phyloP scores from a whole-genome alignment of 805 yeast genomes.

The Kodamaea kakaduensis region DNA sequence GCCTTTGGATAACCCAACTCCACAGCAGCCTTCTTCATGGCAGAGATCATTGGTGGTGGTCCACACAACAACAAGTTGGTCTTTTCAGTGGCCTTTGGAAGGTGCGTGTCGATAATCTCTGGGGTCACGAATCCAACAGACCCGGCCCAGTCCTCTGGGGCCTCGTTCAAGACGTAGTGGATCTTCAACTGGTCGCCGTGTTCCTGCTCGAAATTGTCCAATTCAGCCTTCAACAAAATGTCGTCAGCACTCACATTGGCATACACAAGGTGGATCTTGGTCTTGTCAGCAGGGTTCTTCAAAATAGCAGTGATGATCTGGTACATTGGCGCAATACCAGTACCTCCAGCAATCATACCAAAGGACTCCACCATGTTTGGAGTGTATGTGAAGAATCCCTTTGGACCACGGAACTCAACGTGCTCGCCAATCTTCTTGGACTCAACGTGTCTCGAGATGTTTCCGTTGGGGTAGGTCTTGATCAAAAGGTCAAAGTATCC shows the following conservation, averaged over 20 bases:
- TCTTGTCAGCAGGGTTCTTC: conserved; percentile 70
- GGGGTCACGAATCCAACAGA: conserved; percentile 76
- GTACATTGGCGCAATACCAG: conserved; percentile 95
- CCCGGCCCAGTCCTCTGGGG: conserved; percentile 72
- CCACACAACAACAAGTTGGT: conserved; percentile 83
- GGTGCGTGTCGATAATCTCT: conserved; percentile 59
- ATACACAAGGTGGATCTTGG: conserved; percentile 69
- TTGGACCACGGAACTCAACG: conserved; percentile 82
- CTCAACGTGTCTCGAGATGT: conserved; percentile 71
- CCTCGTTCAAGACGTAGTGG: conserved; percentile 70
- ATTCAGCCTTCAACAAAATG: conserved; percentile 74
- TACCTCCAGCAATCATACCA: conserved; percentile 95
- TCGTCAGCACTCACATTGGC: conserved; percentile 81
- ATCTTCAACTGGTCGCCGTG: conserved; percentile 60
- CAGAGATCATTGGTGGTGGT: conserved; percentile 88
- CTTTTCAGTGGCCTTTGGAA: conserved; percentile 59
- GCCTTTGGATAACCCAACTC: conserved; percentile 79
- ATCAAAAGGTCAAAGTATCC: conserved; percentile 85
- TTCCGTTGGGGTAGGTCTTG: conserved; percentile 82
- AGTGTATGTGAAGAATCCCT: conserved; percentile 78
- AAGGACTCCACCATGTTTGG: conserved; percentile 72
- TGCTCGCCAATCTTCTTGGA: conserved; percentile 73
- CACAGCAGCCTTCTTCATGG: conserved; percentile 73
- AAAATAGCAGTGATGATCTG: conserved; percentile 83
- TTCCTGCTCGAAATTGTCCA: conserved; percentile 57